A percentile compares a stretch with the other conserved stretches of the same genome.
phyloP scores from a whole-genome alignment of 1,284 basidiomycete species.

The Apiotrichum veenhuisii region DNA sequence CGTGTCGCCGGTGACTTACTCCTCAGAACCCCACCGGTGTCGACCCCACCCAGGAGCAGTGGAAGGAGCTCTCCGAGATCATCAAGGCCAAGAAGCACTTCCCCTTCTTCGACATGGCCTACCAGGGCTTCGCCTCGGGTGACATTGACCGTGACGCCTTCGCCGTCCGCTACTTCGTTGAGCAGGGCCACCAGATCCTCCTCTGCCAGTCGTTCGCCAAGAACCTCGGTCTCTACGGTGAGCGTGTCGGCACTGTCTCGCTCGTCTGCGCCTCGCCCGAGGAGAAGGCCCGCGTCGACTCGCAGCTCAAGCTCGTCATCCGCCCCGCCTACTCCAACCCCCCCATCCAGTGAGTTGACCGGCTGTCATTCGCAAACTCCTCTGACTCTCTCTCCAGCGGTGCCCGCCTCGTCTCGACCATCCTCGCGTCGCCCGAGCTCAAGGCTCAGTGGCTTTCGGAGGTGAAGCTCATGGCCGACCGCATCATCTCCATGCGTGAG shows the following conservation, averaged over 20 bases:
- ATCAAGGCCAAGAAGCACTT: slow-evolving; percentile 62
- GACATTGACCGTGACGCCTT: slow-evolving; percentile 85
- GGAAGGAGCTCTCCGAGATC: slow-evolving; percentile 85
- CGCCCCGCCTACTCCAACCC: slow-evolving; percentile 99
- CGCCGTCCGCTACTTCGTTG: slow-evolving; percentile 90
- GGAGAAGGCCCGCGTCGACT: slow-evolving; percentile 84
- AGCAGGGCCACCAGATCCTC: slow-evolving; percentile 79
- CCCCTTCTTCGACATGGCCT: slow-evolving; percentile 69
- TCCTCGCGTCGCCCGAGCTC: slow-evolving; percentile 71
- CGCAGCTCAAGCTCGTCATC: slow-evolving; percentile 93
- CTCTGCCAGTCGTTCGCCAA: slow-evolving; percentile 95
- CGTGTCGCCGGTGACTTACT: slow-evolving; percentile 6
- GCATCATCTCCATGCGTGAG: slow-evolving; percentile 94
- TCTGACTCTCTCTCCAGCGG: slow-evolving; percentile 1
- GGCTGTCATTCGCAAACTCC: slow-evolving; percentile 7
- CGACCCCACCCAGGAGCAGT: slow-evolving; percentile 90
- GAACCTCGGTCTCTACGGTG: slow-evolving; percentile 98
- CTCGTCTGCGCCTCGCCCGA: slow-evolving; percentile 67
- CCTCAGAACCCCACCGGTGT: slow-evolving; percentile 92
- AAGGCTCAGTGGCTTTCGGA: slow-evolving; percentile 85
- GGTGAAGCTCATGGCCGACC: slow-evolving; percentile 91
- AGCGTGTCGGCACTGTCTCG: slow-evolving; percentile 94
- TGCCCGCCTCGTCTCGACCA: slow-evolving; percentile 81
- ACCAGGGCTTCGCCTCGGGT: slow-evolving; percentile 92
- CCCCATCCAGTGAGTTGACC: slow-evolving; percentile 64